Conservation (phyloP, 805 yeast species). For the Monosporozyma aquatica region DNA sequence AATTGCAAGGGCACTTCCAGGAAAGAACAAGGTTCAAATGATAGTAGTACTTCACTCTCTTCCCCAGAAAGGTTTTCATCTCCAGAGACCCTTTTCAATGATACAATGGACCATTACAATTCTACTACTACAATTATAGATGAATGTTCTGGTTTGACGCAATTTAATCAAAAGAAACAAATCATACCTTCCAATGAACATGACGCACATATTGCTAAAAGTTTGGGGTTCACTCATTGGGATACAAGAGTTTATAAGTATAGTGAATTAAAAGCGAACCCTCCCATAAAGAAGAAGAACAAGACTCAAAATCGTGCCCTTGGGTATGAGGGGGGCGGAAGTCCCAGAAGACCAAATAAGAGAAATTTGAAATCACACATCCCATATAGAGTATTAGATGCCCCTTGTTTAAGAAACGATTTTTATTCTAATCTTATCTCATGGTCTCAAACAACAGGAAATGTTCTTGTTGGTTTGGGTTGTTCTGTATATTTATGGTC, state of each 20-base stretch:
- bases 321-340: too few species aligned
- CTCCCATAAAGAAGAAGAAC: too few species aligned
- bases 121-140: constrained; percentile 6
- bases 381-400: constrained; percentile 49
- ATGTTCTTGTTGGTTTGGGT: constrained; percentile 60
- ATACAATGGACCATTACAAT: constrained; percentile 18
- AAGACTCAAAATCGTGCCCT: too few species aligned
- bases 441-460: constrained; percentile 47
- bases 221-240: constrained; percentile 32
- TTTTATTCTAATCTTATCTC: constrained; percentile 67
- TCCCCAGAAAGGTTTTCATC: constrained; percentile 25
- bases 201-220: constrained; percentile 39
- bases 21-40: not conserved
- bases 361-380: constrained; percentile 29
- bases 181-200: constrained; percentile 13
- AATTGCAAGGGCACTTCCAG: not conserved
- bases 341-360: constrained; percentile 20
- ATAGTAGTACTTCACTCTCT: constrained; percentile 7
- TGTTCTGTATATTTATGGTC: constrained; percentile 56
- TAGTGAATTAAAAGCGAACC: too few species aligned
- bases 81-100: constrained; percentile 26
- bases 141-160: not conserved
- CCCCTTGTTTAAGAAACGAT: constrained; percentile 67
- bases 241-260: constrained; percentile 12
- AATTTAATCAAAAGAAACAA: constrained; percentile 8